Conservation (phyloP, 192 early-diverging fungal genomes). For the Backusella macrospora region DNA sequence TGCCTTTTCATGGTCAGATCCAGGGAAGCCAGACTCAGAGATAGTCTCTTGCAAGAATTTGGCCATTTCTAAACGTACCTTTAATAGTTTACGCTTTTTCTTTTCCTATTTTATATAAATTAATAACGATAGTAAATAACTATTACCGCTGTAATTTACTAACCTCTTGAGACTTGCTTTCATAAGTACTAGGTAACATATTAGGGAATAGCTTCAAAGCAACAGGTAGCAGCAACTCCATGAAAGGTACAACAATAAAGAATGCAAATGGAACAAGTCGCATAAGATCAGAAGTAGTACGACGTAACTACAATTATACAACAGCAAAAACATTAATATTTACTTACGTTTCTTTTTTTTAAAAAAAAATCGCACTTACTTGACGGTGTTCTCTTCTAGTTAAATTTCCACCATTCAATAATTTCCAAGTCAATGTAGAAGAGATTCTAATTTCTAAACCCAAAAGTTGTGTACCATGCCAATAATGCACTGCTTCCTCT, state of each 20-base stretch:
- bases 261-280: slow-evolving; percentile 91
- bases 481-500: slow-evolving; percentile 88
- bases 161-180: slow-evolving; percentile 83
- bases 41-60: slow-evolving; percentile 96
- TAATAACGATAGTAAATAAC: background rate
- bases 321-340: no score
- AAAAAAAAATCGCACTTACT: slow-evolving; percentile 54
- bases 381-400: slow-evolving; percentile 86
- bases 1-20: slow-evolving; percentile 52
- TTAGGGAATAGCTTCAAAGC: slow-evolving; percentile 93
- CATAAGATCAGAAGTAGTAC: slow-evolving; percentile 85
- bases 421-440: slow-evolving; percentile 69
- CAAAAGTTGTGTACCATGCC: slow-evolving; percentile 91
- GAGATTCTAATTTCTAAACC: slow-evolving; percentile 89
- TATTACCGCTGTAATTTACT: background rate
- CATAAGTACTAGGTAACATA: slow-evolving; percentile 96
- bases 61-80: slow-evolving; percentile 93
- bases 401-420: slow-evolving; percentile 76
- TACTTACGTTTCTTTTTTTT: background rate
- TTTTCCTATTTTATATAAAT: slow-evolving; percentile 67
- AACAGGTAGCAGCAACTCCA: slow-evolving; percentile 92
- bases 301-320: slow-evolving; percentile 62
- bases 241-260: slow-evolving; percentile 92
- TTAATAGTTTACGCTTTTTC: slow-evolving; percentile 89
- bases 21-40: slow-evolving; percentile 72